These are phyloP conservation scores for Carpinus fangiana DNA, from an alignment of 306 rosid genomes.

Conservation along the genomic window DNA sequence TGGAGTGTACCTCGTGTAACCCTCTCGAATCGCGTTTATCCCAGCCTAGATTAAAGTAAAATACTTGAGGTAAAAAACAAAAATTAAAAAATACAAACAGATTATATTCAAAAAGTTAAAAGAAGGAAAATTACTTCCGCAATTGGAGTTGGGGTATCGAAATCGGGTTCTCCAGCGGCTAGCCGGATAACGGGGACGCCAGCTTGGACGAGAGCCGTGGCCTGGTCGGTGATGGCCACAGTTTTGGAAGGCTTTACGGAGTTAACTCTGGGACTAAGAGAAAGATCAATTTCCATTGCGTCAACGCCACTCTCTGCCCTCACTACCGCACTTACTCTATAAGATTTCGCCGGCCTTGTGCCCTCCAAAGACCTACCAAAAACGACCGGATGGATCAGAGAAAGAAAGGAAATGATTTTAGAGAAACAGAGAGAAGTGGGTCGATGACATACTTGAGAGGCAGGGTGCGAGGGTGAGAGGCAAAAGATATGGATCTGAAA, in stretches of 20 bases:
- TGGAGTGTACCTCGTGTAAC: slow-evolving; percentile 74
- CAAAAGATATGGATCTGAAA: slow-evolving; percentile 41
- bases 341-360: slow-evolving; percentile 17
- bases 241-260: slow-evolving; percentile 87
- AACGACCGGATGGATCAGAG: background rate
- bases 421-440: background rate
- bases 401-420: background rate
- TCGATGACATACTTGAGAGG: slow-evolving; percentile 30
- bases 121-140: slow-evolving; percentile 49
- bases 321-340: slow-evolving; percentile 11
- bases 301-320: slow-evolving; percentile 42
- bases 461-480: slow-evolving; percentile 25
- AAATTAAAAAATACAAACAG: background rate
- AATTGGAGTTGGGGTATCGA: slow-evolving; percentile 74
- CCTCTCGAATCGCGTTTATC: slow-evolving; percentile 86
- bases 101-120: background rate
- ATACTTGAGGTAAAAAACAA: background rate
- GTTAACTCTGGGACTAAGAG: slow-evolving; percentile 81
- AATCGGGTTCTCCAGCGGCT: slow-evolving; percentile 94
- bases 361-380: slow-evolving; percentile 30
- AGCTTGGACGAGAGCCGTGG: slow-evolving; percentile 80
- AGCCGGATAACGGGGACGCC: slow-evolving; percentile 85
- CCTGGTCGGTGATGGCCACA: slow-evolving; percentile 78
- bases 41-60: slow-evolving; percentile 58
- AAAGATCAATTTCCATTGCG: slow-evolving; percentile 46